These are phyloP conservation scores for Colletotrichum abscissum DNA, from an alignment of 2,329 filamentous ascomycete species.

Conservation along the genomic window DNA sequence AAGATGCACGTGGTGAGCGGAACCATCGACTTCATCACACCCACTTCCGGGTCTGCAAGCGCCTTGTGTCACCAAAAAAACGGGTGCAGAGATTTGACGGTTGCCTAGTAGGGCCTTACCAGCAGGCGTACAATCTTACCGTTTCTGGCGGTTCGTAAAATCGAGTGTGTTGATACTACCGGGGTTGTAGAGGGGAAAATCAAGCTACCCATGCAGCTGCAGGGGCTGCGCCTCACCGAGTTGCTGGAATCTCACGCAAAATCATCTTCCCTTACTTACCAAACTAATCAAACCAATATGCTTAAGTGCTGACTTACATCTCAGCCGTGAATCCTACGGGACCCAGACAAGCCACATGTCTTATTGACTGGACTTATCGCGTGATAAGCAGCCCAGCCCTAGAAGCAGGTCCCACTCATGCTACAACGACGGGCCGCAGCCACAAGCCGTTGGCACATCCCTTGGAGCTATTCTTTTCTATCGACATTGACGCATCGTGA, in stretches of 20 bases:
- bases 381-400: neutral
- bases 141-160: neutral
- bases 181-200: neutral
- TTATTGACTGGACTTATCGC: neutral
- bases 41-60: neutral
- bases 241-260: neutral
- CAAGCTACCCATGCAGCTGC: neutral
- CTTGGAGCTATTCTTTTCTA: neutral
- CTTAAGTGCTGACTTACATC: neutral
- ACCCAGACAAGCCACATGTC: neutral
- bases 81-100: neutral
- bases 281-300: neutral
- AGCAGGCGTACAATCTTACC: neutral
- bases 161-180: neutral
- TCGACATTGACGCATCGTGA: neutral
- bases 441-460: neutral
- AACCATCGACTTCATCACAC: neutral
- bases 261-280: neutral
- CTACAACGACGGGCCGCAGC: neutral
- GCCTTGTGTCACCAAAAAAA: neutral
- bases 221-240: neutral
- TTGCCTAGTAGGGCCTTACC: neutral
- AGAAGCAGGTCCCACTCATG: neutral
- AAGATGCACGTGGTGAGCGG: neutral
- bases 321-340: neutral